Conservation (phyloP, 2,329 filamentous ascomycete species). For the Fusarium irregulare region DNA sequence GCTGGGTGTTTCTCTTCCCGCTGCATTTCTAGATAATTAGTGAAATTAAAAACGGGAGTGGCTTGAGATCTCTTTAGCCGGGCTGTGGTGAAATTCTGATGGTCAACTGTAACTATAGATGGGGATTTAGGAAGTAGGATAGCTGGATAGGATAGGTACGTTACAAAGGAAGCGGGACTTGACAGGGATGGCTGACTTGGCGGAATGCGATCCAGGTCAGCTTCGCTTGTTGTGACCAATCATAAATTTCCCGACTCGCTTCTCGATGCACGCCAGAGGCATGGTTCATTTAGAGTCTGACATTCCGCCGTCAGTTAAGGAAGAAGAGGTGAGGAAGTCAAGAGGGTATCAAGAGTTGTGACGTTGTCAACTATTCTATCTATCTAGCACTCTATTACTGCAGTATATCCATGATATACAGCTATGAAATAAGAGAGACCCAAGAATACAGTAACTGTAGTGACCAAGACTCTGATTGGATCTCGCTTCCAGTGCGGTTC, state of each 20-base stretch:
- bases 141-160: neutral
- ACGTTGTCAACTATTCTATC: neutral
- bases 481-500: neutral
- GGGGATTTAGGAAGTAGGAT: neutral
- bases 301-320: constrained; percentile 22
- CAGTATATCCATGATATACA: neutral
- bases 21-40: neutral
- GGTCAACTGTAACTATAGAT: neutral
- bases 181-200: constrained; percentile 29
- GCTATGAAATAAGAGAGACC: neutral
- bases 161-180: neutral
- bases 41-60: constrained; percentile 18
- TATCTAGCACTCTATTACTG: neutral
- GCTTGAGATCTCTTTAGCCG: constrained; percentile 6
- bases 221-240: constrained; percentile 48
- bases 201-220: constrained; percentile 40
- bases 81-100: neutral
- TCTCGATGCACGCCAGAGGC: constrained; percentile 44
- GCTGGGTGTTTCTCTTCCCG: neutral
- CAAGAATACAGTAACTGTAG: neutral
- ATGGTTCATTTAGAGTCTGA: constrained; percentile 26
- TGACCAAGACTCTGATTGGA: neutral
- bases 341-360: neutral
- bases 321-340: neutral
- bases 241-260: constrained; percentile 48